Base-by-base conservation (phyloP, 805 yeast genomes). In the Candida succiphila region DNA sequence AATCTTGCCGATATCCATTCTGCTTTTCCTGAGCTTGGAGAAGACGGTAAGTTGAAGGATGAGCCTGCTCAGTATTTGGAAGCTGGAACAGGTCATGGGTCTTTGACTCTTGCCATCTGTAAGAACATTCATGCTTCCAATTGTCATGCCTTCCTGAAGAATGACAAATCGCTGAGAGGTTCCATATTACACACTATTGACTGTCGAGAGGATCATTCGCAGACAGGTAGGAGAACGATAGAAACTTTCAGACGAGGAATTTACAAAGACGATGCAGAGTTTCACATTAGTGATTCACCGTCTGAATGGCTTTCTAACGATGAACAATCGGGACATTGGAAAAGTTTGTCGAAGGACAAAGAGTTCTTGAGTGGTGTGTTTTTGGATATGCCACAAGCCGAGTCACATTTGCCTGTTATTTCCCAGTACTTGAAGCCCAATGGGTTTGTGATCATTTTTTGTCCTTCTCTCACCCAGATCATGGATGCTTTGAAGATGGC, bases 81-180 rank as follows among this genome's bases (percentile, higher is more conserved):
- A 41, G 73, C 73, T 1, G 76, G 76, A 4, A 70, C 75, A 2
- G 76, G 76, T 2, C 75, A 69, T 48, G 76, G 76, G 0, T 67
- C 75, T 3, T 43, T 69, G 31, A 54, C 70, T 4, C 33, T 69
- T 28, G 65, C 68, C 7, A 62, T 69, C 13, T 56, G 64, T 17
- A 58, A 52, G 18, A 52, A 50, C 13, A 43, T 69, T 1, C 75
- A 69, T 41, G 52, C 67, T 17, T 68, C 67, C 1, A 69, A 69
- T 40, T 59, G 61, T 14, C 58, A 40, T 34, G 52, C 54, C 9
- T 34, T 30, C 17, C 21, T 30, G 17, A 13, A 25, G 22, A 40
- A 35, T 17, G 51, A 47, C 27, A 29, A 37, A 15, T 42, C 42
- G 25, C 27, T 32, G 26, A 43, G 67, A 39, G 72, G 72, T 22